phyloP scores from a whole-genome alignment of 495 filamentous ascomycete species.

The Penicillium soppii region DNA sequence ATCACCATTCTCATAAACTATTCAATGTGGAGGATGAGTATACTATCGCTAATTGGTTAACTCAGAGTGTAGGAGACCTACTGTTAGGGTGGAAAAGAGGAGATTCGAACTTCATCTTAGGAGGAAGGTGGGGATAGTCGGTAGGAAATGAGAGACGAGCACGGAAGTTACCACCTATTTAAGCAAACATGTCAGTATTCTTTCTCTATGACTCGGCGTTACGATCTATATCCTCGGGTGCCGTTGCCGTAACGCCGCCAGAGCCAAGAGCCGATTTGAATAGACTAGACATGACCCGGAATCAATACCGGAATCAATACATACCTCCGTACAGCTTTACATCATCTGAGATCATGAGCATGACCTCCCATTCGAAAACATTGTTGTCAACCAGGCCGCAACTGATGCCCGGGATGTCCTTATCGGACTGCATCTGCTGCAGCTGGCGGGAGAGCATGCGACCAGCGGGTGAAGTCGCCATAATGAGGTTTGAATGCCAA shows the following conservation, averaged over 20 bases:
- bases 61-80: slow-evolving; percentile 26
- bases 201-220: neutral
- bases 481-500: slow-evolving; percentile 16
- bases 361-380: slow-evolving; percentile 99
- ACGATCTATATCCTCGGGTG: neutral
- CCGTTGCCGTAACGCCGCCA: neutral
- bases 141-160: slow-evolving; percentile 74
- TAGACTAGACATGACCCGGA: too few relatives aligned
- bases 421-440: slow-evolving; percentile 88
- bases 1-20: slow-evolving; percentile 81
- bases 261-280: too few relatives aligned
- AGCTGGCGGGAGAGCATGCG: slow-evolving; percentile 80
- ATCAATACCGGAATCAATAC: slow-evolving; percentile 20
- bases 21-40: neutral
- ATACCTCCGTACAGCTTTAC: slow-evolving; percentile 91
- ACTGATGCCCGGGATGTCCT: slow-evolving; percentile 90
- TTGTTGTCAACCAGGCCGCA: slow-evolving; percentile 85
- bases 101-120: slow-evolving; percentile 85
- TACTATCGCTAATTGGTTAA: neutral
- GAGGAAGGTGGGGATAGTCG: slow-evolving; percentile 86
- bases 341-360: slow-evolving; percentile 98
- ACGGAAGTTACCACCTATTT: slow-evolving; percentile 81
- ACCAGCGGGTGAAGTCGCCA: slow-evolving; percentile 60
- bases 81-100: slow-evolving; percentile 95
- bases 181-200: slow-evolving; percentile 4